Percentiles rank a stretch among this genome's conserved stretches.
phyloP scores from a whole-genome alignment of 78 protist genomes.

The Fonticula alba region DNA sequence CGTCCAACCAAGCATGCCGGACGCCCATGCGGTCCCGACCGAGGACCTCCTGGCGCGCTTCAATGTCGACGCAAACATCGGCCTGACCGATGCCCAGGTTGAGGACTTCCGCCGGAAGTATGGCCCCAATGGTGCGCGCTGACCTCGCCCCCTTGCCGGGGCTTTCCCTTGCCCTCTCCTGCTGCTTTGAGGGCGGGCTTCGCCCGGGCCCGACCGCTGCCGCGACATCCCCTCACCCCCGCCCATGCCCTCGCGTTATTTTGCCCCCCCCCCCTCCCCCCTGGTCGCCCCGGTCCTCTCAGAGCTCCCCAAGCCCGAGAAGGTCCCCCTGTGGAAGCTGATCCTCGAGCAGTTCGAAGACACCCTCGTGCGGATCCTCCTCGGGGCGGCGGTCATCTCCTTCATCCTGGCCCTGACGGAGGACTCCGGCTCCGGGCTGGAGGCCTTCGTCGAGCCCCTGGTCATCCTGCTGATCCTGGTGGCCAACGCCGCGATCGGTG shows the following conservation, averaged over 20 bases:
- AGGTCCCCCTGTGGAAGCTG: slow-evolving; percentile 31
- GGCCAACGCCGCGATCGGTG: slow-evolving; percentile 44
- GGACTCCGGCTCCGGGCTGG: slow-evolving; percentile 6
- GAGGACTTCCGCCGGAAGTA: neutral
- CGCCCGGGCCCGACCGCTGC: neutral
- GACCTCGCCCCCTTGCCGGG: neutral
- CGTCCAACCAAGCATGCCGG: too few relatives aligned
- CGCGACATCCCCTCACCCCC: too few relatives aligned
- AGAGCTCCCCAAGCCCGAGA: neutral
- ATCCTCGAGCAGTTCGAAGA: slow-evolving; percentile 58
- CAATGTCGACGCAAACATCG: neutral
- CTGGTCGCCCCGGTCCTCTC: neutral
- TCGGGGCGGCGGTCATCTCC: slow-evolving; percentile 36
- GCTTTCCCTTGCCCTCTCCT: neutral
- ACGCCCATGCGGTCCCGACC: too few relatives aligned
- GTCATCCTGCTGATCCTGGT: slow-evolving; percentile 29
- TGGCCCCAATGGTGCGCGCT: slow-evolving; percentile 13
- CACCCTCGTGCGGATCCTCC: slow-evolving; percentile 43
- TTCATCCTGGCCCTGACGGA: slow-evolving; percentile 27
- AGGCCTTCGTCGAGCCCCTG: slow-evolving; percentile 18
- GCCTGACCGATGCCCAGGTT: slow-evolving; percentile 10
- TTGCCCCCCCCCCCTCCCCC: too few relatives aligned
- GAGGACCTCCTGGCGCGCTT: too few relatives aligned
- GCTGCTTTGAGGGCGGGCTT: neutral
- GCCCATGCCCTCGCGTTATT: neutral